Evolutionary conservation across 768 basidiomycete species (phyloP), one percentile per base, ranked within the genome.

Genomic region (Termitomyces sp.): DNA sequence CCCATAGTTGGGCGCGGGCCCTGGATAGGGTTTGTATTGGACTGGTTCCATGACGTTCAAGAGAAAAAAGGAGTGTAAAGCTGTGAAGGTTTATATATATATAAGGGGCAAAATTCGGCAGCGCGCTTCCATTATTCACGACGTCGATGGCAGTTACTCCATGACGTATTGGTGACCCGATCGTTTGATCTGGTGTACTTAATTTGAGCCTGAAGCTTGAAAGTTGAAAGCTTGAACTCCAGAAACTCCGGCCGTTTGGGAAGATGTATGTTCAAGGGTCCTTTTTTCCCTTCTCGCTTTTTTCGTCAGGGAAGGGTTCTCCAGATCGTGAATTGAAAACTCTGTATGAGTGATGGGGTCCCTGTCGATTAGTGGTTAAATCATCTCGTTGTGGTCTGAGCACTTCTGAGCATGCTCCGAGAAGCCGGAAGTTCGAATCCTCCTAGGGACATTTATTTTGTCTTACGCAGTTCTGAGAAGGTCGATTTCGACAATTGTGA

Each of bases 1-100:
- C 53, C 53, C 73, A 62, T 79, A 79, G 53, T 65, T 62, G 13
- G 75, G 74, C 20, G 76, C 74, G 27, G 77, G 76, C 51, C 76
- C 78, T 30, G 75, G 77, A 65, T 72, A 71, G 24, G 74, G 70
- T 39, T 45, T 54, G 51, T 61, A 67, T 62, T 71, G 67, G 47
- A 12, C 18, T 22, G 44, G 56, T 22, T 61, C 48, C 49, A 56
- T 51, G 27, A 32, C 16, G 56, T 10, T 16, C 5, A 13, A 37
- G 24, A 24, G 56, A 24, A 39, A 32, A 39, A n/a, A n/a, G n/a
- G 36, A 9, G 8, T 7, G 27, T 44, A 27, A 36, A 24, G 13
- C 50, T 33, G 39, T 50, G n/a, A 50, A 56, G 33, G 54, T 33
- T 50, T 36, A 40, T 50, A 37, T 22, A 55, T n/a, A 22, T 30